Evolutionary conservation across 257 asterid genomes (phyloP).

Genomic region (Henckelia pumila): DNA sequence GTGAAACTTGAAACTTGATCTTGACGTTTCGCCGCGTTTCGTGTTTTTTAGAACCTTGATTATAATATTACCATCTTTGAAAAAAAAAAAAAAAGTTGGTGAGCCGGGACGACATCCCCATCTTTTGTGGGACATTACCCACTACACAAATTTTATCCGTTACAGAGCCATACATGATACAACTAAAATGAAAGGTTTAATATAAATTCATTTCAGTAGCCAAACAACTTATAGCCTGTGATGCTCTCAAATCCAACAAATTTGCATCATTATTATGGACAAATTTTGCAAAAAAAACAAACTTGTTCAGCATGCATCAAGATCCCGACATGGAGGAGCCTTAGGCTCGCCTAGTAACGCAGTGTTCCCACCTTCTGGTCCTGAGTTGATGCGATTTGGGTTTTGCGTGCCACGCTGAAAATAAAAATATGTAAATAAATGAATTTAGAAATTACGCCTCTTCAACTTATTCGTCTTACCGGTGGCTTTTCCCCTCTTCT

Average conservation of each 20-base stretch:
- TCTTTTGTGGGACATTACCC: too few relatives aligned
- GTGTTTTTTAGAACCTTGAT: too few relatives aligned
- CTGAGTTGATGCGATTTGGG: constrained; percentile 66
- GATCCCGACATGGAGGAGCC: constrained; percentile 94
- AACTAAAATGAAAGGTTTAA: neutral
- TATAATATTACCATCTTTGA: too few relatives aligned
- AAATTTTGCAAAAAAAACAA: constrained; percentile 22
- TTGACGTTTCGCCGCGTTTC: too few relatives aligned
- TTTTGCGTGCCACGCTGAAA: constrained; percentile 94
- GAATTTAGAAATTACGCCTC: neutral
- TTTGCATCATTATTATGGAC: constrained; percentile 51
- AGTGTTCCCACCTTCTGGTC: constrained; percentile 91
- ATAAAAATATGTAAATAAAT: neutral
- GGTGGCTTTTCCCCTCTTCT: constrained; percentile 92
- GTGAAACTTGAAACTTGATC: too few relatives aligned
- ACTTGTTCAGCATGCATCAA: constrained; percentile 75
- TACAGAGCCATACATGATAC: neutral
- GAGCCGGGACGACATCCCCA: too few relatives aligned
- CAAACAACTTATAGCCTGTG: constrained; percentile 35
- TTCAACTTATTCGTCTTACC: constrained; percentile 41
- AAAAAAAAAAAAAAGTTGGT: neutral
- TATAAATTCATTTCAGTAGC: constrained; percentile 17
- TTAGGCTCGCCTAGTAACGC: constrained; percentile 81
- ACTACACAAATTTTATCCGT: neutral
- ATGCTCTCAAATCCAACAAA: constrained; percentile 39